Evolutionary conservation across 139 green algal genomes (phyloP).

Genomic region (Micractinium conductrix): DNA sequence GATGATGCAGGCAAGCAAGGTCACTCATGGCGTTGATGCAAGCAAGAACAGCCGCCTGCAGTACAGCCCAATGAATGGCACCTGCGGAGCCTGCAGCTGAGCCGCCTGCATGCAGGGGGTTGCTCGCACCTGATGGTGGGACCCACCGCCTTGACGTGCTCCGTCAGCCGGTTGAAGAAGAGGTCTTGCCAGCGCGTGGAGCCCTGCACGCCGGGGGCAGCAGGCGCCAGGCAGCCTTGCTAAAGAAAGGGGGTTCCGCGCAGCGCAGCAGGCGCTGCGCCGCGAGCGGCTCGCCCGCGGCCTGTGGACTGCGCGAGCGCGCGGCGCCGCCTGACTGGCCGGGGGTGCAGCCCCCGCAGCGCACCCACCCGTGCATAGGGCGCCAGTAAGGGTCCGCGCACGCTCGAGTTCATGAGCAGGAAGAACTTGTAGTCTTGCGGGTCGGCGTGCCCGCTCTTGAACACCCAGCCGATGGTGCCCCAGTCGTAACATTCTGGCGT

Average conservation of each 20-base stretch:
- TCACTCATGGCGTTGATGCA: no score
- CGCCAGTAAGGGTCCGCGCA: conserved; percentile 72
- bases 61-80: no score
- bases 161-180: conserved; percentile 54
- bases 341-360: neutral
- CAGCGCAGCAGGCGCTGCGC: neutral
- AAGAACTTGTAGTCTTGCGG: conserved; percentile 62
- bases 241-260: neutral
- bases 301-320: neutral
- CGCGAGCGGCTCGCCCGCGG: neutral
- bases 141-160: conserved; percentile 72
- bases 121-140: conserved; percentile 58
- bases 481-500: no score
- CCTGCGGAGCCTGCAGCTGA: no score
- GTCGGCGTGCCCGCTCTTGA: conserved; percentile 21
- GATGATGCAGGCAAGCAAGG: neutral
- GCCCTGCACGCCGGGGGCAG: conserved; percentile 34
- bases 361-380: conserved; percentile 60
- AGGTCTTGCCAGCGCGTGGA: conserved; percentile 67
- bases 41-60: no score
- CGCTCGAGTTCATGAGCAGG: conserved; percentile 80
- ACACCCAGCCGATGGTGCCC: conserved; percentile 56
- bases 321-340: neutral
- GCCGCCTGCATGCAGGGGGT: no score
- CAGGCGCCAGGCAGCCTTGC: no score